Evolutionary conservation across 352 stramenopile species (phyloP).

Genomic region (Pythium pyrilobum): DNA sequence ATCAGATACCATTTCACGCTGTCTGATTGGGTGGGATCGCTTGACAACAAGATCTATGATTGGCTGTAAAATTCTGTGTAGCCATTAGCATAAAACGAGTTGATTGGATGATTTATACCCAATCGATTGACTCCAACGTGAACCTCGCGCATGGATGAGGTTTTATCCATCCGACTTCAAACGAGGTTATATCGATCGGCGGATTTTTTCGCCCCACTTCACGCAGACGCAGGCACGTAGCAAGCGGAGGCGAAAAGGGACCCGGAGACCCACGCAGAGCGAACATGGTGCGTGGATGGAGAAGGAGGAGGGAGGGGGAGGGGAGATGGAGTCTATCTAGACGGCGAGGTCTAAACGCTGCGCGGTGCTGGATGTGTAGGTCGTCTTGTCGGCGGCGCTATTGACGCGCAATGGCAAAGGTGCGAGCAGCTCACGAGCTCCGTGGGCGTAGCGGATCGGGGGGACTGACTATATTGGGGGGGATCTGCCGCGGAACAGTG

Average conservation of each 20-base stretch:
- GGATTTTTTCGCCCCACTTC: constrained; percentile 26
- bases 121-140: neutral
- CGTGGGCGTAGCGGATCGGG: neutral
- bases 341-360: too few species aligned
- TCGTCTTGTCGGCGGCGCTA: constrained; percentile 95
- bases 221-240: constrained; percentile 24
- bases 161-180: constrained; percentile 7
- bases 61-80: constrained; percentile 1
- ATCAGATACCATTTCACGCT: constrained; percentile 11
- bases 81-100: neutral
- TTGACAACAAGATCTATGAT: too few species aligned
- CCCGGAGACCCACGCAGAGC: neutral
- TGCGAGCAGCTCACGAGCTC: constrained; percentile 28
- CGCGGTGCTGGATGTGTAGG: constrained; percentile 34
- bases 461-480: neutral
- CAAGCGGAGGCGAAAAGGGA: neutral
- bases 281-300: constrained; percentile 10
- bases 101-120: constrained; percentile 8
- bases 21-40: neutral
- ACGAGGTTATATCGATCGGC: constrained; percentile 16
- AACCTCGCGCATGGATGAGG: neutral
- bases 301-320: too few species aligned
- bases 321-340: too few species aligned
- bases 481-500: constrained; percentile 31
- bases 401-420: constrained; percentile 94